Evolutionary conservation across 352 stramenopile genomes (phyloP).

Genomic region (Pythium utonaiense): DNA sequence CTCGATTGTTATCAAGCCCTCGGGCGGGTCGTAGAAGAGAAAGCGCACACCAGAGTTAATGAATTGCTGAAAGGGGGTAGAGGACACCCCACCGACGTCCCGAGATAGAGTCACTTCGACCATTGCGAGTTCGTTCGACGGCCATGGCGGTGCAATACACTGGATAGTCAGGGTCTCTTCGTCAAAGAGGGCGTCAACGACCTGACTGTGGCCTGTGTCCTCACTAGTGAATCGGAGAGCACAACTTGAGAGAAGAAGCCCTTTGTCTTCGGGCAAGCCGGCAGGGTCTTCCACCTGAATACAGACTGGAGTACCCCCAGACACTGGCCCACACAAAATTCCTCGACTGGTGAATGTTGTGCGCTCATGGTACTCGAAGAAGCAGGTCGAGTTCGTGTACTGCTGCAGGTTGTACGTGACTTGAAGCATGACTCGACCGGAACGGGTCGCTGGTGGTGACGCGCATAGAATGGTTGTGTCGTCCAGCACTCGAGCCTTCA

Average conservation of each 20-base stretch:
- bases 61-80: slow-evolving; percentile 29
- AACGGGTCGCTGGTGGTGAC: slow-evolving; percentile 29
- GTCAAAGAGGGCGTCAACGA: slow-evolving; percentile 44
- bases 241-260: slow-evolving; percentile 31
- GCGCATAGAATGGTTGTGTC: slow-evolving; percentile 47
- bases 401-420: slow-evolving; percentile 75
- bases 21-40: slow-evolving; percentile 66
- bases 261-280: slow-evolving; percentile 39
- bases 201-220: slow-evolving; percentile 14
- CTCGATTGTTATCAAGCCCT: slow-evolving; percentile 61
- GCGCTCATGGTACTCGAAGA: slow-evolving; percentile 63
- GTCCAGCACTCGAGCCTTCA: slow-evolving; percentile 51
- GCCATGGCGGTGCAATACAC: slow-evolving; percentile 45
- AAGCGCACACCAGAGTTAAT: slow-evolving; percentile 48
- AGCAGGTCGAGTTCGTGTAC: slow-evolving; percentile 61
- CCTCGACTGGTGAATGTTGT: slow-evolving; percentile 40
- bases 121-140: slow-evolving; percentile 50
- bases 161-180: slow-evolving; percentile 27
- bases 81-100: not conserved
- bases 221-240: slow-evolving; percentile 47
- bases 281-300: slow-evolving; percentile 37
- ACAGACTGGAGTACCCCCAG: slow-evolving; percentile 44
- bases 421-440: slow-evolving; percentile 42
- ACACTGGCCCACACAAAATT: slow-evolving; percentile 53
- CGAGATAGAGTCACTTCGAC: slow-evolving; percentile 34